Percentiles rank a stretch among this genome's conserved stretches.
Evolutionary conservation across 306 rosid species (phyloP).

Genomic region (Bauhinia variegata): DNA sequence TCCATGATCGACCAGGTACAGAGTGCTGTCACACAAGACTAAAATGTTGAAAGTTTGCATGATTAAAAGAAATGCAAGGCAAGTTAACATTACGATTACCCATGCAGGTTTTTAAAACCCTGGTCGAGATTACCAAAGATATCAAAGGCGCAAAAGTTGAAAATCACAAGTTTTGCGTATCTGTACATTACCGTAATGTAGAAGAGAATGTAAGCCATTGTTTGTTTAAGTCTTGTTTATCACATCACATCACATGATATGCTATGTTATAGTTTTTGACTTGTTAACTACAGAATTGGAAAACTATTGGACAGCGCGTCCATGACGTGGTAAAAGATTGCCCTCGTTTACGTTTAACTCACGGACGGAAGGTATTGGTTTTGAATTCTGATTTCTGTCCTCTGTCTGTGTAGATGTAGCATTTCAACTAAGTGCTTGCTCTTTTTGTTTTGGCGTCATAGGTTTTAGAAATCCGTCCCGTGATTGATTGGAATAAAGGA

Average conservation of each 20-base stretch:
- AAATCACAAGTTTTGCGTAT: slow-evolving; percentile 90
- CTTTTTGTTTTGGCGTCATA: no score
- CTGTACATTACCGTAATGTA: slow-evolving; percentile 97
- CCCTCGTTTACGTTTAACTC: slow-evolving; percentile 81
- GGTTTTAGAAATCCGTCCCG: slow-evolving; percentile 99
- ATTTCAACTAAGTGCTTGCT: background rate
- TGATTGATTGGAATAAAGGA: slow-evolving; percentile 95
- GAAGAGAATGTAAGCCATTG: slow-evolving; percentile 76
- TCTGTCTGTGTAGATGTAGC: no score
- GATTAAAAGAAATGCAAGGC: background rate
- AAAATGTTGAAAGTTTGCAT: background rate
- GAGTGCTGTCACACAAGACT: background rate
- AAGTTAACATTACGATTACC: background rate
- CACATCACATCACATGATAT: no score
- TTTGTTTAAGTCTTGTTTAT: background rate
- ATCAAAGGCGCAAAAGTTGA: slow-evolving; percentile 83
- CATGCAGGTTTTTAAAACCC: slow-evolving; percentile 81
- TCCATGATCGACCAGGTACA: slow-evolving; percentile 89
- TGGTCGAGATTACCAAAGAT: slow-evolving; percentile 69
- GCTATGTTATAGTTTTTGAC: no score
- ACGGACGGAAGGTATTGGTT: slow-evolving; percentile 81
- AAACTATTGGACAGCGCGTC: slow-evolving; percentile 70
- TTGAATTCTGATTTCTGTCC: background rate
- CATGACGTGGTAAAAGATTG: slow-evolving; percentile 77
- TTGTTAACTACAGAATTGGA: slow-evolving; percentile 71